Conservation (phyloP, 768 basidiomycete species). For the Macrolepiota albuminosa region DNA sequence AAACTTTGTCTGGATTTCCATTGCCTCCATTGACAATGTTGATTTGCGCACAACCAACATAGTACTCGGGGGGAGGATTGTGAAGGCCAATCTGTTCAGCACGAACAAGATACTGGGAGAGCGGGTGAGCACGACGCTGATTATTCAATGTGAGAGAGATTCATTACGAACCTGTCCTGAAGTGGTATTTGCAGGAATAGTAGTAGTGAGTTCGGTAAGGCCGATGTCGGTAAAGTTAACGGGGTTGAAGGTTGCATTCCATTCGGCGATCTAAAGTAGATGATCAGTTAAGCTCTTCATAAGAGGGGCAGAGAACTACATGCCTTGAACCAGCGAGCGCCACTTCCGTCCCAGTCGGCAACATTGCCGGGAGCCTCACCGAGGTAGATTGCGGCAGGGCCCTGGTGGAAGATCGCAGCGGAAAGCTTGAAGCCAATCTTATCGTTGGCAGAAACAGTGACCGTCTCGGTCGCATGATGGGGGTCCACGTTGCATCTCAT, state of each 20-base stretch:
- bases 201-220: conserved; percentile 23
- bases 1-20: conserved; percentile 35
- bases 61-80: conserved; percentile 36
- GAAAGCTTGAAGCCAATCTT: conserved; percentile 24
- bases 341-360: conserved; percentile 34
- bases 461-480: conserved; percentile 24
- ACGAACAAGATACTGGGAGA: conserved; percentile 28
- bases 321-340: conserved; percentile 37
- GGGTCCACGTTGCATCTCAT: conserved; percentile 37
- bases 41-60: conserved; percentile 40
- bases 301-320: not conserved
- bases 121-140: not conserved
- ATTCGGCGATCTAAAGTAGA: conserved; percentile 23
- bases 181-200: conserved; percentile 30
- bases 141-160: too few species aligned
- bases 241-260: conserved; percentile 25
- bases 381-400: conserved; percentile 35
- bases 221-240: conserved; percentile 24
- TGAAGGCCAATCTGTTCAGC: conserved; percentile 40
- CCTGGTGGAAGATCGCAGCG: conserved; percentile 34
- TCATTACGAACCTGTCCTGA: conserved; percentile 25
- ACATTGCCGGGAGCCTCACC: conserved; percentile 34
- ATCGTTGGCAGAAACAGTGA: conserved; percentile 30
- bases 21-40: conserved; percentile 34
- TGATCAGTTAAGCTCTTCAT: not conserved